phyloP scores from a whole-genome alignment of 306 rosid species.

The Quercus aquifolioides region DNA sequence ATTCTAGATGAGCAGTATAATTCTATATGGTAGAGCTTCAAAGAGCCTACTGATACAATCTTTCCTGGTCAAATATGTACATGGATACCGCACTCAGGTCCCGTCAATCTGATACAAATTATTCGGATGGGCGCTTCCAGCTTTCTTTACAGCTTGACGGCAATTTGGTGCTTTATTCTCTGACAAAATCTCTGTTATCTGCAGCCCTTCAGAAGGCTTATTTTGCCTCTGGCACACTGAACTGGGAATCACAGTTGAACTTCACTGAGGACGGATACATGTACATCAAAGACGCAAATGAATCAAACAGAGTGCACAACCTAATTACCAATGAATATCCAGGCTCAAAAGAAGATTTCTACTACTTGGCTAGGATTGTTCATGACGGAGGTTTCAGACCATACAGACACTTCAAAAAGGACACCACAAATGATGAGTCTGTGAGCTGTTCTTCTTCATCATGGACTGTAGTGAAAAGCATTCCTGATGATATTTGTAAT shows the following conservation, averaged over 20 bases:
- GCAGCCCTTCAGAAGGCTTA: neutral
- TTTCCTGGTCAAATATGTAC: slow-evolving; percentile 23
- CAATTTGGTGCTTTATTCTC: slow-evolving; percentile 12
- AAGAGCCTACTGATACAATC: slow-evolving; percentile 22
- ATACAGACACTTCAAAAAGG: too few relatives aligned
- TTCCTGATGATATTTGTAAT: too few relatives aligned
- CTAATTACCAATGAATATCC: too few relatives aligned
- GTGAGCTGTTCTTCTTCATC: too few relatives aligned
- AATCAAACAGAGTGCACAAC: too few relatives aligned
- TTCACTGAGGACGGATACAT: neutral
- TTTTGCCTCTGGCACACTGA: neutral
- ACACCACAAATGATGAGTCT: too few relatives aligned
- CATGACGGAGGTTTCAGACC: neutral
- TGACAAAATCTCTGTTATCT: neutral
- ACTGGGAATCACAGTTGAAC: neutral
- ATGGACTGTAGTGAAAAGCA: too few relatives aligned
- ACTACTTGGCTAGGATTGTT: slow-evolving; percentile 21
- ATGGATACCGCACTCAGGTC: slow-evolving; percentile 2
- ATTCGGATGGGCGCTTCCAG: slow-evolving; percentile 23
- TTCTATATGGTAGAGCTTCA: slow-evolving; percentile 30
- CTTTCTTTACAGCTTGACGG: slow-evolving; percentile 12
- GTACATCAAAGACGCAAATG: neutral
- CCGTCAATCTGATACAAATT: slow-evolving; percentile 5
- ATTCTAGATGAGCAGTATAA: neutral
- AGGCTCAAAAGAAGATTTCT: too few relatives aligned